Percentiles rank a stretch among this genome's conserved stretches.
Conservation (phyloP, 768 basidiomycete species). For the Neoboletus magnificus region DNA sequence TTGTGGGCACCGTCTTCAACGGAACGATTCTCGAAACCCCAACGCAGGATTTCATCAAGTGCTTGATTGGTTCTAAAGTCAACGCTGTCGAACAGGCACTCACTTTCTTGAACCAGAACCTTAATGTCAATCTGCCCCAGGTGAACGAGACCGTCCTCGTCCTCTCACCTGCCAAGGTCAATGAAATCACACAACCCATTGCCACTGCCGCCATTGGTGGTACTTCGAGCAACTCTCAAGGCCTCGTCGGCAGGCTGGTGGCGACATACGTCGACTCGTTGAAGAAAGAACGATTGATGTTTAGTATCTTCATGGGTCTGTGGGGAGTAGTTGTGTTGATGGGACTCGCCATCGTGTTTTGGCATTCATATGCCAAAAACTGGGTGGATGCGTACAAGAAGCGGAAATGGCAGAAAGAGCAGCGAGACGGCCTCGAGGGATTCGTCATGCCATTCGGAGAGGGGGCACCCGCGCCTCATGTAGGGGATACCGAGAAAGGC, state of each 20-base stretch:
- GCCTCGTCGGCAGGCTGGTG: constrained; percentile 72
- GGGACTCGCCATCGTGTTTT: constrained; percentile 65
- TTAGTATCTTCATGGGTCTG: constrained; percentile 74
- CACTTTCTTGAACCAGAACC: constrained; percentile 89
- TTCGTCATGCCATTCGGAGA: constrained; percentile 31
- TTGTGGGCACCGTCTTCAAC: constrained; percentile 77
- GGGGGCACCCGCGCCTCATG: constrained; percentile 14
- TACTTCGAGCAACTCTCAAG: constrained; percentile 46
- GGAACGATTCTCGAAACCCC: constrained; percentile 79
- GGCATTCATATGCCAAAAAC: constrained; percentile 61
- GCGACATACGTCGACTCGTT: constrained; percentile 67
- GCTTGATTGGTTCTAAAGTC: constrained; percentile 90
- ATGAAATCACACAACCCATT: constrained; percentile 78
- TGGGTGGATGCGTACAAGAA: constrained; percentile 46
- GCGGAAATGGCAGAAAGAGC: constrained; percentile 50
- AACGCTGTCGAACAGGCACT: constrained; percentile 80
- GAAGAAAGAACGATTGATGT: constrained; percentile 81
- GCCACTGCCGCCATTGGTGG: constrained; percentile 77
- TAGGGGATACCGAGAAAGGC: constrained; percentile 26
- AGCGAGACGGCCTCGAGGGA: constrained; percentile 47
- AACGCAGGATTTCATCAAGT: constrained; percentile 82
- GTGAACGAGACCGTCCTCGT: constrained; percentile 75
- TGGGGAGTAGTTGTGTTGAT: constrained; percentile 85
- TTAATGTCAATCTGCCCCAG: constrained; percentile 74
- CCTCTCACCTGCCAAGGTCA: constrained; percentile 65